Base-by-base conservation (phyloP, 2,329 filamentous ascomycete species). In the Stemphylium lycopersici region DNA sequence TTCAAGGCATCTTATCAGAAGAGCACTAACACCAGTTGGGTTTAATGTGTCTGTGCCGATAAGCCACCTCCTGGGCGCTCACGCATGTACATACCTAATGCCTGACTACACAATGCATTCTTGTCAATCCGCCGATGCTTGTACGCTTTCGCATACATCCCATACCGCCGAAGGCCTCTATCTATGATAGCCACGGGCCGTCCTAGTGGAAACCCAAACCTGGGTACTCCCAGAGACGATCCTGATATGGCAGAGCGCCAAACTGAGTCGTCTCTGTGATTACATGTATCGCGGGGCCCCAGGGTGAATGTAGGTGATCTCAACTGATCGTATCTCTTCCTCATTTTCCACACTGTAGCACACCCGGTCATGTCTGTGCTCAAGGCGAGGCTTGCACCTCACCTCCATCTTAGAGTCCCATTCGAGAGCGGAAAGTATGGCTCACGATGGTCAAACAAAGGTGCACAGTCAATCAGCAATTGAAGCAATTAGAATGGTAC, bases 401-500 rank as follows among this genome's bases (percentile, higher is more conserved):
- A 77, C 34, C 63, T 78, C 29, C 74, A 73, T 53, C 60, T 67
- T 39, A 64, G 69, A 37, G 76, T 79, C 12, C 76, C 76, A 12
- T 73, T 69, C 52, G 69, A 74, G 55, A 71, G 71, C 44, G 75
- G 76, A 13, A 70, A 75, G 41, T 78, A 77, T 66, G 70, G 74
- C 33, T 76, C 72, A 45, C 67, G 75, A 45, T 83, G 81, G 81
- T 80, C 78, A 22, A 83, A 83, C 52, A 78, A 78, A 61, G 74
- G 74, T 76, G 61, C 29, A 55, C 11, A 10, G 3, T 5, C 6
- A 8, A 7, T 15, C 1, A 1, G 0, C 2, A 29, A 4, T 6
- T 22, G 2, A 6, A 6, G 56, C 1, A 2, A 24, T 13, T 2
- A 1, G 1, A 15, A 4, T 13, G 2, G 1, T n/a, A 11, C 44